Conservation (phyloP, 2,329 filamentous ascomycete species). For the Neopestalotiopsis sp. region DNA sequence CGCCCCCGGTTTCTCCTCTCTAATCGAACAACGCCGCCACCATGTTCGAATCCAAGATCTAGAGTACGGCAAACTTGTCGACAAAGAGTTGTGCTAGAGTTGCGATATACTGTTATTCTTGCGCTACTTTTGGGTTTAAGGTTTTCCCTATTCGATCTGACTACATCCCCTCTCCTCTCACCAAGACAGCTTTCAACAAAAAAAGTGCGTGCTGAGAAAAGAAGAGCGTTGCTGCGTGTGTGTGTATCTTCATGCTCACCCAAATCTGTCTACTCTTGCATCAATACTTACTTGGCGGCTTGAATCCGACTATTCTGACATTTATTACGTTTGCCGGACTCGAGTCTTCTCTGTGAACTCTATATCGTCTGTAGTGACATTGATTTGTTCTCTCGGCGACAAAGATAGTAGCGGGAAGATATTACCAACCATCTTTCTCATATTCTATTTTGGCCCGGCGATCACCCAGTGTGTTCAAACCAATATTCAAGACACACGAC, state of each 20-base stretch:
- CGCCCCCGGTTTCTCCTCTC: conserved; percentile 39
- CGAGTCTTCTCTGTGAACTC: conserved; percentile 22
- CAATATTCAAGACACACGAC: background rate
- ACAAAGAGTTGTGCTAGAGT: conserved; percentile 49
- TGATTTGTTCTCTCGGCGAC: conserved; percentile 56
- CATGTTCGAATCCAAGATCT: conserved; percentile 61
- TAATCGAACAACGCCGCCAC: conserved; percentile 56
- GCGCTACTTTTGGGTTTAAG: background rate
- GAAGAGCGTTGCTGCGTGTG: background rate
- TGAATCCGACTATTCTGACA: background rate
- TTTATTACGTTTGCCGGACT: conserved; percentile 20
- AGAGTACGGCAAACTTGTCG: conserved; percentile 53
- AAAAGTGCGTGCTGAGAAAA: conserved; percentile 1
- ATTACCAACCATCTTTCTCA: background rate
- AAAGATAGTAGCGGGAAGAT: conserved; percentile 19
- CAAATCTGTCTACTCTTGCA: conserved; percentile 23
- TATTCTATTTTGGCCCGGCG: background rate
- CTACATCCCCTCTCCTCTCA: background rate
- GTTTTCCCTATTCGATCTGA: conserved; percentile 26
- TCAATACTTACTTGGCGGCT: background rate
- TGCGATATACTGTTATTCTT: conserved; percentile 35
- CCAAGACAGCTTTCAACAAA: background rate
- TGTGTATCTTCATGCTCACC: conserved; percentile 12
- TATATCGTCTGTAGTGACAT: conserved; percentile 50
- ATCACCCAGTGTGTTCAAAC: background rate